These are phyloP conservation scores for Marasmius fiardii DNA, from an alignment of 1,284 basidiomycete species.

Conservation along the genomic window DNA sequence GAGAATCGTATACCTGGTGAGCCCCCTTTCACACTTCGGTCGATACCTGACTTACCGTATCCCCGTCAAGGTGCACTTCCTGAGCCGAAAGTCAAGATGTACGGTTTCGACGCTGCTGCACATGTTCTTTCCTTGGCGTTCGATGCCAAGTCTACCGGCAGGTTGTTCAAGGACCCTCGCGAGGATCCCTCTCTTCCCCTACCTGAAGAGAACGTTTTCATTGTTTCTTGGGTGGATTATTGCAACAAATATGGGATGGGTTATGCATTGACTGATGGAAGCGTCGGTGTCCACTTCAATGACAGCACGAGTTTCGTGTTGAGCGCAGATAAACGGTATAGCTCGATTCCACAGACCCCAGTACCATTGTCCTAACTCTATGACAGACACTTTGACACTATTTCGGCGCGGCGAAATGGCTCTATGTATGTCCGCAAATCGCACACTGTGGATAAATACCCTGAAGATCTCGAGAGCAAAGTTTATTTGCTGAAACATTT, in stretches of 20 bases:
- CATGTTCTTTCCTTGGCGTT: conserved; percentile 65
- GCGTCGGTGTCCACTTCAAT: conserved; percentile 94
- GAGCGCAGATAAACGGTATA: conserved; percentile 77
- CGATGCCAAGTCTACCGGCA: conserved; percentile 50
- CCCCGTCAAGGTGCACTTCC: conserved; percentile 17
- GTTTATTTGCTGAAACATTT: conserved; percentile 91
- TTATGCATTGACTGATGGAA: conserved; percentile 93
- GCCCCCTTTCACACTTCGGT: conserved; percentile 19
- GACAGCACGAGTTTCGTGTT: conserved; percentile 88
- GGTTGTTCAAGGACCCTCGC: conserved; percentile 63
- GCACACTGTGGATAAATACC: conserved; percentile 59
- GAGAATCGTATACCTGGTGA: conserved; percentile 23
- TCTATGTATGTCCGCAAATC: conserved; percentile 69
- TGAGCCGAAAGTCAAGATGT: conserved; percentile 35
- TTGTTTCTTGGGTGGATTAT: conserved; percentile 97
- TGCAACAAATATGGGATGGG: conserved; percentile 99
- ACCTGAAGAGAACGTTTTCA: conserved; percentile 75
- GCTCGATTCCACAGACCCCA: conserved; percentile 10
- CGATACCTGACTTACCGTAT: conserved; percentile 12
- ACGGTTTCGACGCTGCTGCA: conserved; percentile 67
- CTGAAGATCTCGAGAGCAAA: conserved; percentile 81
- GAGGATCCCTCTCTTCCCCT: conserved; percentile 44
- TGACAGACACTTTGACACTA: conserved; percentile 80
- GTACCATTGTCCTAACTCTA: conserved; percentile 13
- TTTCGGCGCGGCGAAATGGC: conserved; percentile 61